Evolutionary conservation across 352 stramenopile genomes (phyloP).

Genomic region (Aphanomyces euteiches): DNA sequence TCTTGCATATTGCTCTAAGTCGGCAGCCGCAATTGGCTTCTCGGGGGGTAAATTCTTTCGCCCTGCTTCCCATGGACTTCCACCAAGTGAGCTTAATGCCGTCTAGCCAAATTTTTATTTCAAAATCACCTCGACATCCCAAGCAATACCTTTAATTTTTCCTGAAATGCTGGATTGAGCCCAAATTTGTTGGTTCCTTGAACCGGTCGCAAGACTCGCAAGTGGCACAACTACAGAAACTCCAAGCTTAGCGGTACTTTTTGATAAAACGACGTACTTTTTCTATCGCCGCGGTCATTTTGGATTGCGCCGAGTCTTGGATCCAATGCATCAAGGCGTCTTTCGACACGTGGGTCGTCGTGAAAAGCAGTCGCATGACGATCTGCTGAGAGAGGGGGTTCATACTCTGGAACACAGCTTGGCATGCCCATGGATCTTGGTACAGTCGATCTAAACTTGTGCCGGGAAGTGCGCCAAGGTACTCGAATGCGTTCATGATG

Average conservation of each 20-base stretch:
- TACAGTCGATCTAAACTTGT: conserved; percentile 75
- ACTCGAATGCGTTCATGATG: conserved; percentile 82
- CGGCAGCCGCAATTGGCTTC: conserved; percentile 42
- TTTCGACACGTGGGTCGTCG: conserved; percentile 31
- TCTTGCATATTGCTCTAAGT: conserved; percentile 60
- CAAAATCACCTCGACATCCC: background rate
- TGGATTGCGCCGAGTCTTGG: background rate
- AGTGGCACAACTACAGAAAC: conserved; percentile 15
- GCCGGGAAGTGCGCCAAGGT: conserved; percentile 74
- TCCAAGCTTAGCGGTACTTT: background rate
- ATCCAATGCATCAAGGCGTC: conserved; percentile 12
- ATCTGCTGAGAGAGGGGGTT: conserved; percentile 85
- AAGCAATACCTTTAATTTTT: conserved; percentile 15
- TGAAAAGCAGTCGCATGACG: conserved; percentile 81
- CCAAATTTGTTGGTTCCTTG: background rate
- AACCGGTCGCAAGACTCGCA: conserved; percentile 12
- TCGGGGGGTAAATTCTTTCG: conserved; percentile 46
- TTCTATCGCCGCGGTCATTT: conserved; percentile 16
- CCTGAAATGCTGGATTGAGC: conserved; percentile 23
- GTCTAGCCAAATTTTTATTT: conserved; percentile 34
- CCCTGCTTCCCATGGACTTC: conserved; percentile 68
- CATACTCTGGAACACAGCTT: conserved; percentile 85
- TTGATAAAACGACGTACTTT: conserved; percentile 6
- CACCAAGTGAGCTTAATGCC: conserved; percentile 63
- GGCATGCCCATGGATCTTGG: conserved; percentile 83